A percentile compares a stretch with the other conserved stretches of the same genome.
phyloP scores from a whole-genome alignment of 306 rosid genomes.

The Geum urbanum region DNA sequence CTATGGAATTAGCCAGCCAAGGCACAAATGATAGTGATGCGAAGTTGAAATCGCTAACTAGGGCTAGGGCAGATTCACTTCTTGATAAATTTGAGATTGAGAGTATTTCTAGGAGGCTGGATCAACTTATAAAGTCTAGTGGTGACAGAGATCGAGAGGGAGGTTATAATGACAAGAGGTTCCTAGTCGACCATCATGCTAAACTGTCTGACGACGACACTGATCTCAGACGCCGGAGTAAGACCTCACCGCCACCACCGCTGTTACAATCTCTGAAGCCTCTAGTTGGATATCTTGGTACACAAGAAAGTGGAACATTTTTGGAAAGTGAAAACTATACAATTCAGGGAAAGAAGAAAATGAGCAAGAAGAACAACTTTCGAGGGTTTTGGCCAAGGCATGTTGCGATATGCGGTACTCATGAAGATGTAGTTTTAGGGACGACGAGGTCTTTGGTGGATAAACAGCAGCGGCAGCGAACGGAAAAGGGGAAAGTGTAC shows the following conservation, averaged over 20 bases:
- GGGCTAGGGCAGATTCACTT: slow-evolving; percentile 26
- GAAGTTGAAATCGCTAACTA: background rate
- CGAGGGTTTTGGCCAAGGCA: slow-evolving; percentile 41
- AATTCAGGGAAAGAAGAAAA: slow-evolving; percentile 16
- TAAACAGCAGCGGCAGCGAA: background rate
- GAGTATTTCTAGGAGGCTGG: slow-evolving; percentile 47
- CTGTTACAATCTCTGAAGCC: background rate
- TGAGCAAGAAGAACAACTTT: slow-evolving; percentile 26
- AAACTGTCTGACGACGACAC: background rate
- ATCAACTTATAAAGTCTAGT: slow-evolving; percentile 36
- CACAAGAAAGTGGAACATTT: background rate
- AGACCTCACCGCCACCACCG: background rate
- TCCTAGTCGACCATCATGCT: background rate
- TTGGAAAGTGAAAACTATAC: background rate
- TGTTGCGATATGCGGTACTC: slow-evolving; percentile 42
- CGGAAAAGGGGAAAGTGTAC: slow-evolving; percentile 17
- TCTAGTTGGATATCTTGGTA: background rate
- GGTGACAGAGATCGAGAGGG: background rate
- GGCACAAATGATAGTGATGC: background rate
- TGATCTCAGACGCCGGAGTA: background rate
- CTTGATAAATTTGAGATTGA: slow-evolving; percentile 60
- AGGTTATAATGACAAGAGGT: background rate
- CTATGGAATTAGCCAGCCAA: slow-evolving; percentile 27
- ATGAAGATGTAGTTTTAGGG: slow-evolving; percentile 43
- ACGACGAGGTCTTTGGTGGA: background rate